Evolutionary conservation across 352 stramenopile species (phyloP).

Genomic region (Pythium dissimile): DNA sequence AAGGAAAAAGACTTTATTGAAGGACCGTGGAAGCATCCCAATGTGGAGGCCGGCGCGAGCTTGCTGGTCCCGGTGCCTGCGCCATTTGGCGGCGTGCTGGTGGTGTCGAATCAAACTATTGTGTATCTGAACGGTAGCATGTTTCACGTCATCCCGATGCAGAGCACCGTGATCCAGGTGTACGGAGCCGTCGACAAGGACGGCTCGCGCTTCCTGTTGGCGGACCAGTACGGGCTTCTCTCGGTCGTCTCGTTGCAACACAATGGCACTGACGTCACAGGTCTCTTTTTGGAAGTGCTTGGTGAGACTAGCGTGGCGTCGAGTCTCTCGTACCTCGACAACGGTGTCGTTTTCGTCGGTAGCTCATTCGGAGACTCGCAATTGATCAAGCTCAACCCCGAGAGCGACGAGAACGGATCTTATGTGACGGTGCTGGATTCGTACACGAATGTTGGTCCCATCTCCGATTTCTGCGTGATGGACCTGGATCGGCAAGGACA

Average conservation of each 20-base stretch:
- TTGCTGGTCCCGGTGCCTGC: conserved; percentile 87
- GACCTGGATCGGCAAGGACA: conserved; percentile 93
- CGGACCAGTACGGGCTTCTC: conserved; percentile 87
- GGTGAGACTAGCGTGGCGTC: conserved; percentile 92
- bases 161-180: conserved; percentile 87
- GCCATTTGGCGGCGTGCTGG: conserved; percentile 82
- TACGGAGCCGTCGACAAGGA: conserved; percentile 88
- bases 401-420: conserved; percentile 70
- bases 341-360: conserved; percentile 95
- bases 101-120: conserved; percentile 91
- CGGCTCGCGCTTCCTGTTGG: conserved; percentile 84
- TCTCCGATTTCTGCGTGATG: conserved; percentile 98
- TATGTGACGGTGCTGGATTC: conserved; percentile 95
- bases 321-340: conserved; percentile 92
- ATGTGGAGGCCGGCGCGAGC: conserved; percentile 85
- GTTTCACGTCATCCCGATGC: conserved; percentile 91
- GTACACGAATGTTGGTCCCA: conserved; percentile 97
- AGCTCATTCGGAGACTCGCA: conserved; percentile 94
- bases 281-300: conserved; percentile 91
- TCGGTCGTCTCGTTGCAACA: conserved; percentile 87
- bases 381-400: conserved; percentile 90
- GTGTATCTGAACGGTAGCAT: conserved; percentile 88
- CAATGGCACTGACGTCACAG: conserved; percentile 64
- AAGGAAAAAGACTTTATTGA: conserved; percentile 90
- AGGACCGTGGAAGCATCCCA: conserved; percentile 86